phyloP scores from a whole-genome alignment of 2,329 filamentous ascomycete species.

The Harringtonia aguacate region DNA sequence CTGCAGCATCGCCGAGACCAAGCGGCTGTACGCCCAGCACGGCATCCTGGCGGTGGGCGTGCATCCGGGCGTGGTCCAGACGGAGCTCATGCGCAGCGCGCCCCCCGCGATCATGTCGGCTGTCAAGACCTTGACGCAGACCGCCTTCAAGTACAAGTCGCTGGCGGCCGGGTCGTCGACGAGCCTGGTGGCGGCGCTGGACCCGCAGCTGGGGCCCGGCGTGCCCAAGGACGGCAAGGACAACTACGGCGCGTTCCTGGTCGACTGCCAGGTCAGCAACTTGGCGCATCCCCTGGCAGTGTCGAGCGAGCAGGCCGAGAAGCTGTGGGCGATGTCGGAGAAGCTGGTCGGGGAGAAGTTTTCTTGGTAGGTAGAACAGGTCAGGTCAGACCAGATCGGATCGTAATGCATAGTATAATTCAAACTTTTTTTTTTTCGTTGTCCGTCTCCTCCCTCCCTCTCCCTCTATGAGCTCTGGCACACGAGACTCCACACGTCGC shows the following conservation, averaged over 20 bases:
- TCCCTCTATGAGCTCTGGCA: too few species aligned
- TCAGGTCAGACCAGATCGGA: too few species aligned
- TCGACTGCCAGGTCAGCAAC: conserved; percentile 22
- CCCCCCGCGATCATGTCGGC: not conserved
- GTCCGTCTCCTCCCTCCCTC: too few species aligned
- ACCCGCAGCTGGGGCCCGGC: conserved; percentile 21
- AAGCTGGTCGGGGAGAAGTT: conserved; percentile 27
- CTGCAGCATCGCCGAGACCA: conserved; percentile 27
- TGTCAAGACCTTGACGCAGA: not conserved
- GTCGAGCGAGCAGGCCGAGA: conserved; percentile 19
- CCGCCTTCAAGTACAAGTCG: conserved; percentile 9
- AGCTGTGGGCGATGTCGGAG: conserved; percentile 30
- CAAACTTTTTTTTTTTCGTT: too few species aligned
- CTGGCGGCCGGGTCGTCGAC: conserved; percentile 27
- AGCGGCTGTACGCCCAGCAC: conserved; percentile 29
- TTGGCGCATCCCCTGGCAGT: conserved; percentile 12
- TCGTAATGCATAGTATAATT: too few species aligned
- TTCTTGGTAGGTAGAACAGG: conserved; percentile 8
- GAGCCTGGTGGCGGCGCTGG: conserved; percentile 25
- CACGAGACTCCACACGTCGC: too few species aligned
- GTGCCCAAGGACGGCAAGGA: not conserved
- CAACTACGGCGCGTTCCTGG: conserved; percentile 20
- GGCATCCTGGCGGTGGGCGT: conserved; percentile 10
- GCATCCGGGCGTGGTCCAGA: conserved; percentile 7
- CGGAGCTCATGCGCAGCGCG: conserved; percentile 2